phyloP scores from a whole-genome alignment of 768 basidiomycete genomes.

The Tricholoma terreum region DNA sequence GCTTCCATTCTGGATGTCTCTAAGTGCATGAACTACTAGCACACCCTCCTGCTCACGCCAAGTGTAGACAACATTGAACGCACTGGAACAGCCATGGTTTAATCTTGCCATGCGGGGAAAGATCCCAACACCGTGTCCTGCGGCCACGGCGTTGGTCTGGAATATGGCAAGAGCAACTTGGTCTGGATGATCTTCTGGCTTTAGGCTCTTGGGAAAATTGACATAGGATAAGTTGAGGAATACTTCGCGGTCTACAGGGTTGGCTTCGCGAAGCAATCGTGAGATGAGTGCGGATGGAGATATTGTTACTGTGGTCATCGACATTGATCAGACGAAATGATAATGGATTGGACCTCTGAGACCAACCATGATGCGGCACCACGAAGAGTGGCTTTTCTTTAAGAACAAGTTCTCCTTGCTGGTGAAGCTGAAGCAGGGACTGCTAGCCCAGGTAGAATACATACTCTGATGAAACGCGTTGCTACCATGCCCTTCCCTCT shows the following conservation, averaged over 20 bases:
- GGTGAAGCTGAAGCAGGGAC: not conserved
- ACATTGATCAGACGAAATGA: not conserved
- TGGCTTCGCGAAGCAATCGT: slow-evolving; percentile 31
- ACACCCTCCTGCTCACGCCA: slow-evolving; percentile 50
- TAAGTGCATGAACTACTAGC: slow-evolving; percentile 58
- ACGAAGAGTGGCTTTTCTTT: slow-evolving; percentile 53
- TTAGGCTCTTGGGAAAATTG: slow-evolving; percentile 41
- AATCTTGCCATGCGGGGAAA: slow-evolving; percentile 66
- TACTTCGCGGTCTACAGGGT: slow-evolving; percentile 31
- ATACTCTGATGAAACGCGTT: slow-evolving; percentile 46
- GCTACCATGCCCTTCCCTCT: slow-evolving; percentile 57
- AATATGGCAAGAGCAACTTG: slow-evolving; percentile 62
- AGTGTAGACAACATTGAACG: slow-evolving; percentile 64
- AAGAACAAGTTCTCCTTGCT: slow-evolving; percentile 59
- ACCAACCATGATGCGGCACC: slow-evolving; percentile 48
- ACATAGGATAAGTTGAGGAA: slow-evolving; percentile 59
- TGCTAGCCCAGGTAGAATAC: slow-evolving; percentile 4
- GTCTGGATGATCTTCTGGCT: slow-evolving; percentile 34
- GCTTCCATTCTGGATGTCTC: slow-evolving; percentile 48
- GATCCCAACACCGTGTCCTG: slow-evolving; percentile 53
- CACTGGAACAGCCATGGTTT: slow-evolving; percentile 66
- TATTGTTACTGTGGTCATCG: slow-evolving; percentile 31
- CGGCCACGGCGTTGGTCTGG: slow-evolving; percentile 62
- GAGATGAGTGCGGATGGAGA: slow-evolving; percentile 47
- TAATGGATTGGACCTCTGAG: not conserved